Conservation (phyloP, 192 early-diverging fungal genomes). For the Allomyces javanicus region DNA sequence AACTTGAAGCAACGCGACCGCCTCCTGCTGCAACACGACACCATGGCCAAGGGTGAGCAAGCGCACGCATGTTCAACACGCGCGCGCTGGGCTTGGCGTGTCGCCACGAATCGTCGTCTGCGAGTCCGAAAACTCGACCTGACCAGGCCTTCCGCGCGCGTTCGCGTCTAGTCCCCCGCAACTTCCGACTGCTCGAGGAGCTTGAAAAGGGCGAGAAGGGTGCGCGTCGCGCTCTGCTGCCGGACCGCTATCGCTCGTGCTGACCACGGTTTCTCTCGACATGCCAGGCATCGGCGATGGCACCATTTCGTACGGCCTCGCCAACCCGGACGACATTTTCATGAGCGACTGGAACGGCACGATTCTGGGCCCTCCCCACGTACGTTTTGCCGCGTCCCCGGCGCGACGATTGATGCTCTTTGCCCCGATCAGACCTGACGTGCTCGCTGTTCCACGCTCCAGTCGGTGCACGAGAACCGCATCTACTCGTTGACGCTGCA, state of each 20-base stretch:
- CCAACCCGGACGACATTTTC: slow-evolving; percentile 53
- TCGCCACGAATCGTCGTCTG: too few species aligned
- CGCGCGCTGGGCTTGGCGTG: too few species aligned
- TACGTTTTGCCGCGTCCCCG: not conserved
- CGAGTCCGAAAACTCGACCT: too few species aligned
- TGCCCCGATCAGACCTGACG: slow-evolving; percentile 1
- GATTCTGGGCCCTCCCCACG: slow-evolving; percentile 54
- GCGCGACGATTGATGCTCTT: not conserved
- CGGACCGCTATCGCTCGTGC: too few species aligned
- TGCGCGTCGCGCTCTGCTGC: not conserved
- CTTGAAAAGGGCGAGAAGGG: slow-evolving; percentile 92
- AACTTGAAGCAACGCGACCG: too few species aligned
- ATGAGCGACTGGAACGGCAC: slow-evolving; percentile 87
- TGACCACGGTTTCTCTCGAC: not conserved
- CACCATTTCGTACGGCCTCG: slow-evolving; percentile 78
- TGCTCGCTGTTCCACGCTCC: slow-evolving; percentile 1
- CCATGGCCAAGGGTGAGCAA: too few species aligned
- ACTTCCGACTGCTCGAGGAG: slow-evolving; percentile 89
- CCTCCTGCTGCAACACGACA: too few species aligned
- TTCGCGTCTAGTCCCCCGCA: slow-evolving; percentile 62
- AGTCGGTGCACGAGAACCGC: slow-evolving; percentile 90
- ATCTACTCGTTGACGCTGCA: slow-evolving; percentile 72
- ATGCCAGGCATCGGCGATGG: slow-evolving; percentile 57
- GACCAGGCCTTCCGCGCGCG: too few species aligned
- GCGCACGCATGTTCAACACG: too few species aligned